A percentile compares a stretch with the other conserved stretches of the same genome.
Evolutionary conservation across 176 grass and related monocot genomes (phyloP).

Genomic region (Cymbopogon citratus): DNA sequence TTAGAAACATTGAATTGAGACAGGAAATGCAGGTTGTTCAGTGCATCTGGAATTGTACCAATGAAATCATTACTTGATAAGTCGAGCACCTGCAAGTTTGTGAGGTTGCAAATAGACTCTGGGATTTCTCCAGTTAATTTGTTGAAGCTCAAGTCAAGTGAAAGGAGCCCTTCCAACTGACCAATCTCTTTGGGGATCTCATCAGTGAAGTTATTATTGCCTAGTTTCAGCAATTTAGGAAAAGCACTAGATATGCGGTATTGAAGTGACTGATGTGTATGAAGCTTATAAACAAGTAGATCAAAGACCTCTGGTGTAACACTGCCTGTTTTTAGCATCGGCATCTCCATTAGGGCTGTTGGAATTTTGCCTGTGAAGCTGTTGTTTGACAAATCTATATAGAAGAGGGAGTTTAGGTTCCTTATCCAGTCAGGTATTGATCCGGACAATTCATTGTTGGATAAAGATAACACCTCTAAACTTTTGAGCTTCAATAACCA

Average conservation of each 20-base stretch:
- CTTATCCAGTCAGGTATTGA: slow-evolving; percentile 36
- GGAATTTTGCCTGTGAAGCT: slow-evolving; percentile 28
- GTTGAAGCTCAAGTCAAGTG: slow-evolving; percentile 37
- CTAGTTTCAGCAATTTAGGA: slow-evolving; percentile 25
- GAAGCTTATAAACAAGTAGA: slow-evolving; percentile 32
- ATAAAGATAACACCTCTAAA: slow-evolving; percentile 27
- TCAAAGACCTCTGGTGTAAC: slow-evolving; percentile 24
- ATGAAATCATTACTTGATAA: no score
- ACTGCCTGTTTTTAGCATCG: slow-evolving; percentile 20
- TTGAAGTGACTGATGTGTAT: background rate
- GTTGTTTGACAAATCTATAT: slow-evolving; percentile 40
- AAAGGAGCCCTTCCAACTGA: slow-evolving; percentile 26
- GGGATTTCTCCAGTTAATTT: slow-evolving; percentile 35
- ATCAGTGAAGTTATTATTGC: slow-evolving; percentile 25
- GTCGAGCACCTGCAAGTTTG: no score
- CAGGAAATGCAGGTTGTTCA: no score
- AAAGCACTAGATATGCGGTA: slow-evolving; percentile 24
- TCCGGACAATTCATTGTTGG: slow-evolving; percentile 23
- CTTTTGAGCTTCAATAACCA: slow-evolving; percentile 37
- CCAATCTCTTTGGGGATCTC: slow-evolving; percentile 36
- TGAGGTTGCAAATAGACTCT: slow-evolving; percentile 11
- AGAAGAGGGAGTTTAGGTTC: slow-evolving; percentile 30
- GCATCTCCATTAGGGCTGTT: slow-evolving; percentile 21
- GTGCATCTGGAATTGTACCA: no score
- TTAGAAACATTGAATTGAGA: no score